A percentile compares a stretch with the other conserved stretches of the same genome.
Conservation (phyloP, 805 yeast species). For the Yarrowia phangngaensis region DNA sequence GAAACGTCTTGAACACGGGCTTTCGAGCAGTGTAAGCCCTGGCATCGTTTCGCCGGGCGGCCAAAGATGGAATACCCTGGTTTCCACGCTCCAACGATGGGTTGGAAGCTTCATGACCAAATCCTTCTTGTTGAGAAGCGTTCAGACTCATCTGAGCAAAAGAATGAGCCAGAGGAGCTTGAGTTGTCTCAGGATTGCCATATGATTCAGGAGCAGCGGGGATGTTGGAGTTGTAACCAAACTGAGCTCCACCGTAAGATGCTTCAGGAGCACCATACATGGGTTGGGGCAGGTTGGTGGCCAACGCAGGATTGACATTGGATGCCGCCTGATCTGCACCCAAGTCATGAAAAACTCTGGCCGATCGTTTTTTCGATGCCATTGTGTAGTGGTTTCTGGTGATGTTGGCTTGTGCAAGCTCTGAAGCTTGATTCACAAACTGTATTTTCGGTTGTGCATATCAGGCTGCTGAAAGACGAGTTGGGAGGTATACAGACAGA, state of each 20-base stretch:
- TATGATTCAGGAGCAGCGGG: not conserved
- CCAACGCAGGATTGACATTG: slow-evolving; percentile 8
- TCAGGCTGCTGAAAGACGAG: not conserved
- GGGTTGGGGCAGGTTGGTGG: slow-evolving; percentile 47
- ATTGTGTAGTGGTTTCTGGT: slow-evolving; percentile 1
- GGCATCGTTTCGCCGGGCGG: slow-evolving; percentile 38
- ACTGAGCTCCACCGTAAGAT: slow-evolving; percentile 88
- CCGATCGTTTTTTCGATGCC: slow-evolving; percentile 21
- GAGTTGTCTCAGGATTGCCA: not conserved
- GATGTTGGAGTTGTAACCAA: slow-evolving; percentile 65
- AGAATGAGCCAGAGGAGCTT: slow-evolving; percentile 25
- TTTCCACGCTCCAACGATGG: slow-evolving; percentile 5
- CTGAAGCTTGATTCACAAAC: slow-evolving; percentile 12
- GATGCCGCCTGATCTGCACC: slow-evolving; percentile 14
- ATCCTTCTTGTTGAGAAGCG: slow-evolving; percentile 7
- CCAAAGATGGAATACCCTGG: slow-evolving; percentile 40
- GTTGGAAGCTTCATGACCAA: slow-evolving; percentile 25
- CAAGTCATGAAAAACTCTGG: slow-evolving; percentile 26
- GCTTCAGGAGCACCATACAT: slow-evolving; percentile 74
- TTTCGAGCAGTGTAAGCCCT: slow-evolving; percentile 39
- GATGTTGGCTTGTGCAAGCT: slow-evolving; percentile 17
- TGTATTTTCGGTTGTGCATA: too few relatives aligned
- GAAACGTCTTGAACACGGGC: slow-evolving; percentile 61
- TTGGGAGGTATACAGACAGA: not conserved
- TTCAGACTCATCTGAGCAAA: slow-evolving; percentile 22